Evolutionary conservation across 352 stramenopile species (phyloP).

Genomic region (Thraustochytrium sp.): DNA sequence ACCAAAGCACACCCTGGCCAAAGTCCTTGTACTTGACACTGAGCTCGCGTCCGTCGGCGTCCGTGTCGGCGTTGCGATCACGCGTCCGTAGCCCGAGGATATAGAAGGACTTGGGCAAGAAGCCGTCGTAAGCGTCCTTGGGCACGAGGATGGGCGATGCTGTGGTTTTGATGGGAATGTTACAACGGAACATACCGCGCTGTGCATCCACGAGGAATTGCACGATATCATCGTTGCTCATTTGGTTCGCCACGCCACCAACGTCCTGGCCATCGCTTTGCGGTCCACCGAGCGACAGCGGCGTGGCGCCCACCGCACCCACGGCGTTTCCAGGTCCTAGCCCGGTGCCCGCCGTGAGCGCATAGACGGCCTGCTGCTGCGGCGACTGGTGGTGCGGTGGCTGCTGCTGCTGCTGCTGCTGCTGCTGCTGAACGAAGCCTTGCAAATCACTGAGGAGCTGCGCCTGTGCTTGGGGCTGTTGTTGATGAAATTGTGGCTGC

Average conservation of each 20-base stretch:
- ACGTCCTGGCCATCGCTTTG: background rate
- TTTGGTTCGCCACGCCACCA: background rate
- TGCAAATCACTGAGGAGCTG: background rate
- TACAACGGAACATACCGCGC: background rate
- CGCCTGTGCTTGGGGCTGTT: background rate
- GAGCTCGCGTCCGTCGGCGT: background rate
- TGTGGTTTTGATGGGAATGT: background rate
- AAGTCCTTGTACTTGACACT: conserved; percentile 42
- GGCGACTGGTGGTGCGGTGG: background rate
- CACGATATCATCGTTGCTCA: conserved; percentile 34
- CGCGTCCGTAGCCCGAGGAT: background rate
- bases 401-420: background rate
- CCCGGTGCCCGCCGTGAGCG: background rate
- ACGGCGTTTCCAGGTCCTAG: background rate
- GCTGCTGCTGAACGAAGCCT: background rate
- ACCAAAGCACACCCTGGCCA: background rate
- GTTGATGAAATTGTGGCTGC: background rate
- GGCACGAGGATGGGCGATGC: conserved; percentile 17
- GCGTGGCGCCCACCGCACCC: background rate
- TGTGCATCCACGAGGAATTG: background rate
- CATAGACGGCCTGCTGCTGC: background rate
- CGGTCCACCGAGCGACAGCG: background rate
- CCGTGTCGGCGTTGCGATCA: background rate
- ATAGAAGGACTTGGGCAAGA: conserved; percentile 12
- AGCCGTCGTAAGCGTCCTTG: background rate